Percentiles rank a stretch among this genome's conserved stretches.
These are phyloP conservation scores for Colletotrichum sp. DNA, from an alignment of 2,329 filamentous ascomycete genomes.

Conservation along the genomic window DNA sequence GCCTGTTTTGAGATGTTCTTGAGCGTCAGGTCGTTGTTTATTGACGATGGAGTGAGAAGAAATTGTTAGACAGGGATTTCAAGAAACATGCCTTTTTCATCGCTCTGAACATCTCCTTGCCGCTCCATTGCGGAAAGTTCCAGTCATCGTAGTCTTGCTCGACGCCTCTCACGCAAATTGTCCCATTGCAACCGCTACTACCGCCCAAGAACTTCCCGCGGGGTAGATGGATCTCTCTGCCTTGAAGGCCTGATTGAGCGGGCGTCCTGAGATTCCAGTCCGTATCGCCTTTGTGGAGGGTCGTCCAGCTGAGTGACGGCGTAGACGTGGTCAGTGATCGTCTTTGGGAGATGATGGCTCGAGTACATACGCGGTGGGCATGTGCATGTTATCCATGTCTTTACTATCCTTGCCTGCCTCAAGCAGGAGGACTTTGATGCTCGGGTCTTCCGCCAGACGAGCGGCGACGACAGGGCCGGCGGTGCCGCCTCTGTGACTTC, in stretches of 20 bases:
- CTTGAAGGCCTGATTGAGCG: background rate
- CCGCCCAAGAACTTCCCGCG: background rate
- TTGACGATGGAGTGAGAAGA: too few species aligned
- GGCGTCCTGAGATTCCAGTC: background rate
- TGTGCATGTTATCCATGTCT: background rate
- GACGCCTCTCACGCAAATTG: background rate
- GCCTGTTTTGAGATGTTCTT: too few species aligned
- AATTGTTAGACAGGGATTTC: too few species aligned
- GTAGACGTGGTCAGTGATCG: background rate
- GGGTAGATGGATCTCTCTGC: background rate
- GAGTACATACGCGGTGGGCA: background rate
- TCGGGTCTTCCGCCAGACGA: background rate
- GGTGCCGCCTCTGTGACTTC: background rate
- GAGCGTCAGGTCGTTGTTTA: too few species aligned
- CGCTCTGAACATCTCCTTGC: background rate
- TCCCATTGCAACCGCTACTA: background rate
- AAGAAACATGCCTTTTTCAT: too few species aligned
- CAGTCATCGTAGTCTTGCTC: background rate
- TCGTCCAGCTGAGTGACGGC: background rate
- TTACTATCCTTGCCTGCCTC: background rate
- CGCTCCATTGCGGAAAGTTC: background rate
- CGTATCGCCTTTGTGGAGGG: background rate
- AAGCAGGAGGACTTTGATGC: background rate
- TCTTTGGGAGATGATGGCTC: background rate
- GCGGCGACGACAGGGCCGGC: background rate